Conservation (phyloP, 805 yeast genomes). For the Hanseniaspora lachancei region DNA sequence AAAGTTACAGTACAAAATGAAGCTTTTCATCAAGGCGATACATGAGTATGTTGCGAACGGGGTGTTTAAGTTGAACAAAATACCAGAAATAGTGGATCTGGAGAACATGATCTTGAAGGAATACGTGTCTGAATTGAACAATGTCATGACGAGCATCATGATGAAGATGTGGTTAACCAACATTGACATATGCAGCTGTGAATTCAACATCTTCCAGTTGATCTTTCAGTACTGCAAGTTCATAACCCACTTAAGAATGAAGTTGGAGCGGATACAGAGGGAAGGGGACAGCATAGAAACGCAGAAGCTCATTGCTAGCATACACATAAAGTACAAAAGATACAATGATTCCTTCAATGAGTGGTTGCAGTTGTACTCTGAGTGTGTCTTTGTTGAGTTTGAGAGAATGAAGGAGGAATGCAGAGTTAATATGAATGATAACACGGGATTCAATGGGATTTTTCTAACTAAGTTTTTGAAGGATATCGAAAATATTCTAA, state of each 20-base stretch:
- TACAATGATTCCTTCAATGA: constrained; percentile 31
- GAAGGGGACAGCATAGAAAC: constrained; percentile 1
- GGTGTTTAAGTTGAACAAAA: not conserved
- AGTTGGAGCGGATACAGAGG: constrained; percentile 28
- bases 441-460: not conserved
- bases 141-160: constrained; percentile 22
- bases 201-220: constrained; percentile 24
- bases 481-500: constrained; percentile 3
- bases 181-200: constrained; percentile 20
- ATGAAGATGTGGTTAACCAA: constrained; percentile 20
- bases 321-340: constrained; percentile 17
- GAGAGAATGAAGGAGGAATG: constrained; percentile 44
- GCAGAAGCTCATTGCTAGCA: not conserved
- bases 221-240: constrained; percentile 25
- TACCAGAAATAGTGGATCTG: not conserved
- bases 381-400: constrained; percentile 54
- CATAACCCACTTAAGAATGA: constrained; percentile 27
- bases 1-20: constrained; percentile 38
- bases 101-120: constrained; percentile 16
- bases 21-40: not conserved
- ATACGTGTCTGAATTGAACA: constrained; percentile 14
- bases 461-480: constrained; percentile 4
- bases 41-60: constrained; percentile 11
- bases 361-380: constrained; percentile 41
- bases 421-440: constrained; percentile 25